Evolutionary conservation across 2,329 filamentous ascomycete species (phyloP).

Genomic region (Aaosphaeria pasadenensis): DNA sequence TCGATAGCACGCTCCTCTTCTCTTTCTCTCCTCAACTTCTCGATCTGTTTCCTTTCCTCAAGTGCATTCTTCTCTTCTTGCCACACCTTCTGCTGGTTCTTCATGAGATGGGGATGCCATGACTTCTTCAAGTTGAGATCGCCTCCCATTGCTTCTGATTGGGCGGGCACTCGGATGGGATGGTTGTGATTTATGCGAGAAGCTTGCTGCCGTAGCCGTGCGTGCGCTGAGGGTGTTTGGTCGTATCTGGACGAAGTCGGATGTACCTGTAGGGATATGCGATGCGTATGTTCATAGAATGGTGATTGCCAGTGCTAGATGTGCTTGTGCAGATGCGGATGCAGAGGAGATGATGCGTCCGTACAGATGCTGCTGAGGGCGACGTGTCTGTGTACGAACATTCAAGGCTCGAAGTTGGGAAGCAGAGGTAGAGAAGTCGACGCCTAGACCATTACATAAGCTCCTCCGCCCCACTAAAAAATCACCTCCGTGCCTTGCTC

Average conservation of each 20-base stretch:
- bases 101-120: slow-evolving; percentile 88
- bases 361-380: too few relatives aligned
- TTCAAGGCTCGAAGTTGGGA: background rate
- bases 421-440: background rate
- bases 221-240: too few relatives aligned
- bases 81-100: slow-evolving; percentile 89
- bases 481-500: slow-evolving; percentile 17
- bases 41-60: slow-evolving; percentile 90
- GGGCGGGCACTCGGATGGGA: slow-evolving; percentile 6
- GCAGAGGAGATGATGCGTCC: too few relatives aligned
- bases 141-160: slow-evolving; percentile 74
- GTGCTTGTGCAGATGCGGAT: too few relatives aligned
- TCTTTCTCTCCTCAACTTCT: slow-evolving; percentile 87
- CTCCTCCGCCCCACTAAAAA: background rate
- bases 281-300: too few relatives aligned
- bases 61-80: slow-evolving; percentile 89
- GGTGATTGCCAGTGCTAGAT: too few relatives aligned
- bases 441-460: background rate
- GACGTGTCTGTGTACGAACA: too few relatives aligned
- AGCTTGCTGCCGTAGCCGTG: too few relatives aligned
- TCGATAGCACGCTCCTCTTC: slow-evolving; percentile 91
- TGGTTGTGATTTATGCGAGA: background rate
- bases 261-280: too few relatives aligned
- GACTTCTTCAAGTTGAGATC: slow-evolving; percentile 91
- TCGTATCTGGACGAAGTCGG: too few relatives aligned